Conservation (phyloP, 148 eudicot genomes). For the Tetragonia tetragonoides region DNA sequence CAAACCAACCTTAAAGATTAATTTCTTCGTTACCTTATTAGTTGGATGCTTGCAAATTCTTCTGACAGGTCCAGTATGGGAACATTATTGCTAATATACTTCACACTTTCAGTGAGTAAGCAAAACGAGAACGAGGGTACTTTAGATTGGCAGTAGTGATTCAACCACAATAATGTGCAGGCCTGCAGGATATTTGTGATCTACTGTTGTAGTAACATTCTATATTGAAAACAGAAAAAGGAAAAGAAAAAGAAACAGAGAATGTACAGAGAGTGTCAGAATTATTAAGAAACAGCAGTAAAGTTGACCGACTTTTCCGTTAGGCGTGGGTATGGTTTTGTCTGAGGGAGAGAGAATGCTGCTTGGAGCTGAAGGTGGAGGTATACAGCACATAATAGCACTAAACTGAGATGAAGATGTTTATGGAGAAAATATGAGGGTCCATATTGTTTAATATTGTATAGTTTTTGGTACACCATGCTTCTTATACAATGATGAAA, state of each 20-base stretch:
- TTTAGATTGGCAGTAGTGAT: constrained; percentile 31
- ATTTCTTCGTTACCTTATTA: not conserved
- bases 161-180: not conserved
- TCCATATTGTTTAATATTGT: constrained; percentile 6
- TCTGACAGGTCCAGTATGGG: constrained; percentile 76
- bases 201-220: not conserved
- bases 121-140: constrained; percentile 32
- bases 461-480: constrained; percentile 13
- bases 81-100: constrained; percentile 66
- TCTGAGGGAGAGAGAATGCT: constrained; percentile 6
- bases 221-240: not conserved
- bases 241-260: not conserved
- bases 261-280: constrained; percentile 27
- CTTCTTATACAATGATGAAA: constrained; percentile 6
- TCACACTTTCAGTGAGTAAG: constrained; percentile 57
- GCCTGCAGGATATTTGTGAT: too few relatives aligned
- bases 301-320: not conserved
- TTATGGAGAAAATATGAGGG: not conserved
- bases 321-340: constrained; percentile 15
- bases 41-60: not conserved
- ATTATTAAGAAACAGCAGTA: constrained; percentile 8
- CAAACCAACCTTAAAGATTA: too few relatives aligned
- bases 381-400: constrained; percentile 28
- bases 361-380: not conserved
- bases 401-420: not conserved